These are phyloP conservation scores for Wickerhamiella siamensis DNA, from an alignment of 805 yeast genomes.

Conservation along the genomic window DNA sequence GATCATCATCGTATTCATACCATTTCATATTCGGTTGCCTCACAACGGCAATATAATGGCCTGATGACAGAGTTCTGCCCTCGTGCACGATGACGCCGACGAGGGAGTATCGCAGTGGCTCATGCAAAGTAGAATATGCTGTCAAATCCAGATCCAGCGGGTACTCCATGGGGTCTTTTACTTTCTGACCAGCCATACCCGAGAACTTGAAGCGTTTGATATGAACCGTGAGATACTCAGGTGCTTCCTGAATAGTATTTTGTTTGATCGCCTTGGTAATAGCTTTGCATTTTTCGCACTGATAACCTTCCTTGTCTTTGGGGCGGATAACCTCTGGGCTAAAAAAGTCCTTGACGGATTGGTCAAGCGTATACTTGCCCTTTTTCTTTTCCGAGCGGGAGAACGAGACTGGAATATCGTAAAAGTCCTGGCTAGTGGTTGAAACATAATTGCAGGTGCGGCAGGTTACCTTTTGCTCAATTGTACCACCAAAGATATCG, in stretches of 20 bases:
- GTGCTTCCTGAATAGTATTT: conserved; percentile 62
- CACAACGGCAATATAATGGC: conserved; percentile 86
- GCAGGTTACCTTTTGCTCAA: conserved; percentile 77
- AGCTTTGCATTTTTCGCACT: conserved; percentile 73
- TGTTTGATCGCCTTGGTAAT: conserved; percentile 66
- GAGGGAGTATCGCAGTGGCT: conserved; percentile 51
- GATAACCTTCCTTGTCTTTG: conserved; percentile 35
- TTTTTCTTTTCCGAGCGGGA: conserved; percentile 23
- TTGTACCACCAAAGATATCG: conserved; percentile 86
- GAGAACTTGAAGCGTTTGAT: conserved; percentile 78
- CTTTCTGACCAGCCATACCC: conserved; percentile 48
- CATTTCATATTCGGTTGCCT: conserved; percentile 85
- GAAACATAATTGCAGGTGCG: conserved; percentile 68
- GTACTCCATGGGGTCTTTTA: conserved; percentile 74
- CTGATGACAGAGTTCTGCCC: conserved; percentile 82
- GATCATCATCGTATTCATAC: conserved; percentile 92
- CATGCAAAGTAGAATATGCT: conserved; percentile 29
- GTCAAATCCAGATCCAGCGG: conserved; percentile 65
- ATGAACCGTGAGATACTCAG: conserved; percentile 78
- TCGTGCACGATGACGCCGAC: conserved; percentile 83
- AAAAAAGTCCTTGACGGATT: conserved; percentile 68
- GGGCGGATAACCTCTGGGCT: conserved; percentile 60
- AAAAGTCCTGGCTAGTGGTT: conserved; percentile 82
- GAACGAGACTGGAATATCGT: conserved; percentile 76
- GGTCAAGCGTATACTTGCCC: conserved; percentile 46